Conservation (phyloP, 129 eudicot species). For the Calendula officinalis region DNA sequence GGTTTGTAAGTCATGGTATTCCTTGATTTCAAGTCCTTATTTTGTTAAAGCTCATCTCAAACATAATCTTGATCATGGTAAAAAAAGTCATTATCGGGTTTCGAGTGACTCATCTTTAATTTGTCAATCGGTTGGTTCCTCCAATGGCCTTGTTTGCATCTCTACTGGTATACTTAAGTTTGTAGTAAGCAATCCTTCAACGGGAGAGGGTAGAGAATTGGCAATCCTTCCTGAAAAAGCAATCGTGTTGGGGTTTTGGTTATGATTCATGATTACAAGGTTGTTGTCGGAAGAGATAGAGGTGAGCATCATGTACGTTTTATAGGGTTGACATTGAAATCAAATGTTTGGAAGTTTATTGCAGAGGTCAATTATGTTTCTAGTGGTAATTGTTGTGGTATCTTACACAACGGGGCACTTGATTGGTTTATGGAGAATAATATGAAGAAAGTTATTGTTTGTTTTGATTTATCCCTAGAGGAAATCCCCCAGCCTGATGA, state of each 20-base stretch:
- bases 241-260: constrained; percentile 2
- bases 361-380: neutral
- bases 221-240: neutral
- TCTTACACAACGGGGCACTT: neutral
- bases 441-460: neutral
- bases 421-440: neutral
- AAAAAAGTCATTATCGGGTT: neutral
- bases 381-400: neutral
- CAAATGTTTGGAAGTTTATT: neutral
- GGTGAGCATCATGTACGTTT: neutral
- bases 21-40: neutral
- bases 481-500: neutral
- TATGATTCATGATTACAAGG: constrained; percentile 12
- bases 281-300: neutral
- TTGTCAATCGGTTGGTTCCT: neutral
- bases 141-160: constrained; percentile 3
- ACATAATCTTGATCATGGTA: neutral
- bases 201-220: neutral
- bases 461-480: neutral
- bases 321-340: neutral
- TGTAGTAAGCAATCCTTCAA: constrained; percentile 1
- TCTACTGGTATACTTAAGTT: neutral
- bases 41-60: constrained; percentile 12
- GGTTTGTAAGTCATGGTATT: constrained; percentile 5
- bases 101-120: neutral